phyloP scores from a whole-genome alignment of 2,329 filamentous ascomycete species.

The Exophiala oligosperma region DNA sequence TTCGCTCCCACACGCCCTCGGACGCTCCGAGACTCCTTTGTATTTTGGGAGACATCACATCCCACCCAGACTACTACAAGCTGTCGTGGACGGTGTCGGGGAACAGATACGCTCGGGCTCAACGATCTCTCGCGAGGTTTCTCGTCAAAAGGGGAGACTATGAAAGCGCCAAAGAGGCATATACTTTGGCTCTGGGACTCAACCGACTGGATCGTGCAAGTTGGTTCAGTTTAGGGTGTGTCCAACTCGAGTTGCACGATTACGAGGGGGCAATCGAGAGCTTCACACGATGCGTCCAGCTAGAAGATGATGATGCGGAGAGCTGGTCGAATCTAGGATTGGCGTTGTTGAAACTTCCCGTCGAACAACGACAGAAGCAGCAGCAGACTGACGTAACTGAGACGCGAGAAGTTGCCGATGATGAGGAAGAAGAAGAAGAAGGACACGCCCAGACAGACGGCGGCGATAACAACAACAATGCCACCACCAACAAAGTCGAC shows the following conservation, averaged over 20 bases:
- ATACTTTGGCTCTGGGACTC: constrained; percentile 71
- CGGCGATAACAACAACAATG: constrained; percentile 32
- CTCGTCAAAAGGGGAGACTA: constrained; percentile 69
- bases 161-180: constrained; percentile 71
- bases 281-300: constrained; percentile 78
- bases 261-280: constrained; percentile 80
- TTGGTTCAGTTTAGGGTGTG: constrained; percentile 90
- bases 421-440: constrained; percentile 29
- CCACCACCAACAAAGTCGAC: constrained; percentile 37
- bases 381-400: background rate
- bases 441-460: constrained; percentile 27
- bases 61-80: constrained; percentile 71
- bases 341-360: constrained; percentile 63
- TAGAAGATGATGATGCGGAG: constrained; percentile 85
- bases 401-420: background rate
- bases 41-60: constrained; percentile 87
- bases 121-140: constrained; percentile 80
- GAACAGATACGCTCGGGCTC: constrained; percentile 78
- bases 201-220: constrained; percentile 80
- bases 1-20: constrained; percentile 65
- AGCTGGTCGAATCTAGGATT: constrained; percentile 95
- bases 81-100: constrained; percentile 86
- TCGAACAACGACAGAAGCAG: background rate
- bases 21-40: constrained; percentile 89
- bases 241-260: constrained; percentile 72